Evolutionary conservation across 192 early-diverging fungal genomes (phyloP).

Genomic region (Mortierella antarctica): DNA sequence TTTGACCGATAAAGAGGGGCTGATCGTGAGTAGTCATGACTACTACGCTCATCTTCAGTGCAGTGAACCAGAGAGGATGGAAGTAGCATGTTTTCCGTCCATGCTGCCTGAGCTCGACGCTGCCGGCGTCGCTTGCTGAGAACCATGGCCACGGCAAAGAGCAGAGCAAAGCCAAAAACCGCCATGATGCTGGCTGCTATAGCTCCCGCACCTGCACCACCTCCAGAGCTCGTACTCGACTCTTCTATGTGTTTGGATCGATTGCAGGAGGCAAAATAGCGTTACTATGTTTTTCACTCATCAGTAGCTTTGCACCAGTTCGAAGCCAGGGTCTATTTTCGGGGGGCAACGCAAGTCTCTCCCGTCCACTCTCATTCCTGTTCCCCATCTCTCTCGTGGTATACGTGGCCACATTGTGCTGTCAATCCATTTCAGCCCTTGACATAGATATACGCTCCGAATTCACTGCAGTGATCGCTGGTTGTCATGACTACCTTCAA

Average conservation of each 20-base stretch:
- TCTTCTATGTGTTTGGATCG: background rate
- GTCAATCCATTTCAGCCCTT: too few species aligned
- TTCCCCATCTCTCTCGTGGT: too few species aligned
- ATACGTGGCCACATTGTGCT: too few species aligned
- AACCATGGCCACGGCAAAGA: constrained; percentile 23
- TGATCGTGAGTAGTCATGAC: constrained; percentile 40
- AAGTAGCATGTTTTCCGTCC: constrained; percentile 44
- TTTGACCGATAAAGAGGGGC: constrained; percentile 19
- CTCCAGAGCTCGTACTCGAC: background rate
- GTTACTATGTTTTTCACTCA: background rate
- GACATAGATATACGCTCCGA: too few species aligned
- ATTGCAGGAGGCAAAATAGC: background rate
- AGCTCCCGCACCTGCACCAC: constrained; percentile 5
- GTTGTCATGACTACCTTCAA: constrained; percentile 33
- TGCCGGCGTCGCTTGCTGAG: constrained; percentile 35
- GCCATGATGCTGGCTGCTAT: constrained; percentile 29
- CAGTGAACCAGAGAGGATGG: constrained; percentile 35
- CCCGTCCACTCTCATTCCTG: too few species aligned
- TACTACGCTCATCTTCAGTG: constrained; percentile 36
- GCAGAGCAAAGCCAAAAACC: constrained; percentile 8
- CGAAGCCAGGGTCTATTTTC: too few species aligned
- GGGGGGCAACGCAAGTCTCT: too few species aligned
- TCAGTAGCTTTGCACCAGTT: background rate
- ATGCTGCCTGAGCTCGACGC: constrained; percentile 25
- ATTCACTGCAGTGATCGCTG: background rate